Evolutionary conservation across 192 early-diverging fungal genomes (phyloP), one percentile per base, ranked within the genome.

Genomic region (Coemansia sp.): DNA sequence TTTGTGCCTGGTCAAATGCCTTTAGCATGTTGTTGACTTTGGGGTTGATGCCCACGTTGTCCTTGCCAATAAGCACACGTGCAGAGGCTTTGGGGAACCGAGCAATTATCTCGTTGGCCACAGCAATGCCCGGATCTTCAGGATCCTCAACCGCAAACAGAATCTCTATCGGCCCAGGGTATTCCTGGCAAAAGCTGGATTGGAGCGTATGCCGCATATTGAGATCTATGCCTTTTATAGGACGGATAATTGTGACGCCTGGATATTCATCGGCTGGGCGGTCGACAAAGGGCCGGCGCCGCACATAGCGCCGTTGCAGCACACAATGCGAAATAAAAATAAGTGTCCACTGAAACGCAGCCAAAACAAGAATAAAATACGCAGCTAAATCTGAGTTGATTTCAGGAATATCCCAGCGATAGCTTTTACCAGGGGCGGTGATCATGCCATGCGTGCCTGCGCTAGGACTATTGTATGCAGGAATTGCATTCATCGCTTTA

Each of bases 1-100:
- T 77, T 57, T 87, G 84, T 6, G 89, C 84, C 16, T 72, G 68
- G 37, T 85, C 78, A 68, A 91, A 96, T 8, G 88, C 88, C 46
- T 85, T 83, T 16, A 94, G 68, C 82, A 99, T 80, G 81, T 95
- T 95, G 79, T 93, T 93, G 61, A 97, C 87, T 72, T 99, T 99
- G 14, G 96, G 96, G 69, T 99, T 99, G 46, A 89, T 86, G 35
- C 93, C 94, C 1, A 91, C 86, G 38, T 80, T 62, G 35, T 80
- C 60, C 42, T 84, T 84, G 86, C 93, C 93, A 59, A 94, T 83
- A 37, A 97, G 81, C 43, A 98, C 57, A 51, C 76, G 77, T 16
- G 85, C 84, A 51, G 88, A 79, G 7, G 92, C 87, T 40, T 89
- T 72, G 3, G 92, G 90, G 68, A 85, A 90, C 53, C 81, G 57